Percentiles rank a stretch among this genome's conserved stretches.
phyloP scores from a whole-genome alignment of 495 filamentous ascomycete genomes.

The Cercophora samala region DNA sequence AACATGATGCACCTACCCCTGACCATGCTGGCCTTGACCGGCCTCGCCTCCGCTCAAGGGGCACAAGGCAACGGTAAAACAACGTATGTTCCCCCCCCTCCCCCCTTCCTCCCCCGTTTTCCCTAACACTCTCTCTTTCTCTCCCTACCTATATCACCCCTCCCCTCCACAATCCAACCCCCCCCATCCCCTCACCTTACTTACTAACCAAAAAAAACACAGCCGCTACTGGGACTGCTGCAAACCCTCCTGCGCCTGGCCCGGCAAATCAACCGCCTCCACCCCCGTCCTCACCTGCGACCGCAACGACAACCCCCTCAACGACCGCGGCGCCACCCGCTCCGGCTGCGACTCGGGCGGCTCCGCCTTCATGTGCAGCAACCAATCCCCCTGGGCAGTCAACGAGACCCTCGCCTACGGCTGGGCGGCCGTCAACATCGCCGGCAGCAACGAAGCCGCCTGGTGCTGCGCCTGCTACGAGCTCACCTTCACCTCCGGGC shows the following conservation, averaged over 20 bases:
- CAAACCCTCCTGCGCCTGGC: constrained; percentile 65
- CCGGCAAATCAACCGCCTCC: constrained; percentile 47
- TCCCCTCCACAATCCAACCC: too few relatives aligned
- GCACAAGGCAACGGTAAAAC: constrained; percentile 49
- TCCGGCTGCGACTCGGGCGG: constrained; percentile 54
- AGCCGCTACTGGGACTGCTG: constrained; percentile 71
- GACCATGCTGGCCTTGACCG: constrained; percentile 24
- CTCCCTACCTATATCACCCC: too few relatives aligned
- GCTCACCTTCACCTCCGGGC: constrained; percentile 59
- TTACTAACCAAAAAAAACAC: too few relatives aligned
- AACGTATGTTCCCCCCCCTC: too few relatives aligned
- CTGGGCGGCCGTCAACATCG: constrained; percentile 58
- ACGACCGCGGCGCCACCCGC: constrained; percentile 43
- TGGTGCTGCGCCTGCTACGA: constrained; percentile 72
- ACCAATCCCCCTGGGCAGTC: constrained; percentile 62
- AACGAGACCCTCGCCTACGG: constrained; percentile 56
- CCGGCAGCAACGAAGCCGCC: constrained; percentile 47
- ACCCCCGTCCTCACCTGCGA: constrained; percentile 55
- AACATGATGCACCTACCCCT: constrained; percentile 29
- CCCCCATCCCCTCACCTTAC: too few relatives aligned
- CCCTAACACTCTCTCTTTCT: too few relatives aligned
- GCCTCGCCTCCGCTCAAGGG: constrained; percentile 27
- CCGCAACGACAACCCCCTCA: constrained; percentile 52
- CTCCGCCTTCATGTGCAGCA: constrained; percentile 59
- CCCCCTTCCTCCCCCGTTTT: too few relatives aligned